Conservation (phyloP, 768 basidiomycete species). For the Kondoa subrosea region DNA sequence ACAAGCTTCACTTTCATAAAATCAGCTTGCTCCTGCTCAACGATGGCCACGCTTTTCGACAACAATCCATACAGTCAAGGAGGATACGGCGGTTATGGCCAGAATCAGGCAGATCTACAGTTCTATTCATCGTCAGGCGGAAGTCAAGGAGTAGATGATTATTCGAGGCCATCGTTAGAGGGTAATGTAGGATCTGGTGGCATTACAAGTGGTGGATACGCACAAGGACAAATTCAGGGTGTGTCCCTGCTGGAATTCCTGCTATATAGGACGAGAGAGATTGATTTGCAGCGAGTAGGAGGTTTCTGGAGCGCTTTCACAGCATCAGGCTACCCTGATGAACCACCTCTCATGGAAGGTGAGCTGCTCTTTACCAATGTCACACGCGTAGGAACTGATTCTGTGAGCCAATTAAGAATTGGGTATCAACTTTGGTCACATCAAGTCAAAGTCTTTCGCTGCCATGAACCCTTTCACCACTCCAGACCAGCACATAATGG, state of each 20-base stretch:
- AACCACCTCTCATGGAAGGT: constrained; percentile 91
- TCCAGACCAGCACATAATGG: constrained; percentile 54
- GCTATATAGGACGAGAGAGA: background rate
- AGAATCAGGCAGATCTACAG: background rate
- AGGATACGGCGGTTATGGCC: background rate
- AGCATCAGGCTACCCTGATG: constrained; percentile 31
- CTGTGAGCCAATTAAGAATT: constrained; percentile 45
- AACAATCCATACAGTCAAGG: background rate
- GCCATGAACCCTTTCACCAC: constrained; percentile 78
- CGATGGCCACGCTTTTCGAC: background rate
- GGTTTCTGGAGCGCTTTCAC: constrained; percentile 19
- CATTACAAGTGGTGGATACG: constrained; percentile 8
- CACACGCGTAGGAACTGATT: background rate
- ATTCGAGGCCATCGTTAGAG: constrained; percentile 11
- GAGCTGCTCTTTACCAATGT: constrained; percentile 23
- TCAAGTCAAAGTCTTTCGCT: constrained; percentile 79
- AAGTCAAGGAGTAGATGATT: background rate
- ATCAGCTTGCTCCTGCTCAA: background rate
- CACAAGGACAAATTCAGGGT: constrained; percentile 7
- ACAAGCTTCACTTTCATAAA: no score
- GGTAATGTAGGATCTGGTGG: constrained; percentile 6
- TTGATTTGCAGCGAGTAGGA: constrained; percentile 8
- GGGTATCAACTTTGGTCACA: constrained; percentile 94
- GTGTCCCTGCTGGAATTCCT: constrained; percentile 7
- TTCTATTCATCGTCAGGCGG: background rate